phyloP scores from a whole-genome alignment of 148 eudicot species.

The Polygonum maritimum region DNA sequence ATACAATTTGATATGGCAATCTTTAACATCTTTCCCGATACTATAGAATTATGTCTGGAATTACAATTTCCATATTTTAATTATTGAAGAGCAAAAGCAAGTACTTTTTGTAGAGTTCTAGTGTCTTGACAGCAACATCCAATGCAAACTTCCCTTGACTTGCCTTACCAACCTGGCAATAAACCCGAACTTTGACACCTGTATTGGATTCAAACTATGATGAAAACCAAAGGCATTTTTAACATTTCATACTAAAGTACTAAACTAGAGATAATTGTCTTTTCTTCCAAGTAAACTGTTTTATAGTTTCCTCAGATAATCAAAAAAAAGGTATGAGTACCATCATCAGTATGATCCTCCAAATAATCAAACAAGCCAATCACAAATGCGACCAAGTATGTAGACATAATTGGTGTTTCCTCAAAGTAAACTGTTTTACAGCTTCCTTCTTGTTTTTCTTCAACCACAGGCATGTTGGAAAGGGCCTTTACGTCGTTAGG shows the following conservation, averaged over 20 bases:
- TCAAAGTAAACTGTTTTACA: slow-evolving; percentile 63
- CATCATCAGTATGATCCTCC: slow-evolving; percentile 81
- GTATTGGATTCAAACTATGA: slow-evolving; percentile 5
- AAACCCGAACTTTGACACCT: slow-evolving; percentile 82
- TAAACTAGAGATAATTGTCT: background rate
- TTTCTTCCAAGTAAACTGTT: too few relatives aligned
- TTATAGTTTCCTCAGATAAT: too few relatives aligned
- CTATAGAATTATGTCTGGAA: background rate
- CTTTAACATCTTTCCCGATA: background rate
- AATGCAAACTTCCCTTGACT: slow-evolving; percentile 87
- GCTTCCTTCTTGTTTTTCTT: slow-evolving; percentile 59
- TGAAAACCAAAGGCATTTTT: background rate
- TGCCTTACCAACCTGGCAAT: slow-evolving; percentile 84
- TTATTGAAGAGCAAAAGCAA: background rate
- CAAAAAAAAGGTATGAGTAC: slow-evolving; percentile 26
- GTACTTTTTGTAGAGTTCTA: slow-evolving; percentile 67
- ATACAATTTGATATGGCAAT: background rate
- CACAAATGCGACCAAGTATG: slow-evolving; percentile 85
- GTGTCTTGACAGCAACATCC: slow-evolving; percentile 91
- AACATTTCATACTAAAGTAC: background rate
- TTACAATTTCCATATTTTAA: background rate
- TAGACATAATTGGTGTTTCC: slow-evolving; percentile 94
- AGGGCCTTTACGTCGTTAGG: slow-evolving; percentile 82
- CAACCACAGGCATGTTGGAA: slow-evolving; percentile 86
- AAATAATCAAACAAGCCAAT: slow-evolving; percentile 87